Conservation (phyloP, 306 rosid species). For the Vicia sativa region DNA sequence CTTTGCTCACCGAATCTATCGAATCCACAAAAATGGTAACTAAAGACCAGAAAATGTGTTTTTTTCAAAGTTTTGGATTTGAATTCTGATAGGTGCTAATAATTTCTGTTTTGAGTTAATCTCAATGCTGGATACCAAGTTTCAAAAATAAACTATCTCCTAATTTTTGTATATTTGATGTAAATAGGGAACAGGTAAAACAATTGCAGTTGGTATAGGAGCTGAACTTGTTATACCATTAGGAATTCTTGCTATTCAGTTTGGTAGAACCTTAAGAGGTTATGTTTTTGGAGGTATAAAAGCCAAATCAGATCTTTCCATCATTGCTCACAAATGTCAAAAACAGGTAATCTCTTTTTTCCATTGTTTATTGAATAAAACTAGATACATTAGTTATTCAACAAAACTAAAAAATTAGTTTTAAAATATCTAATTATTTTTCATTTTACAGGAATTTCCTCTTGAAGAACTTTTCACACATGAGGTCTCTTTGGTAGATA, state of each 20-base stretch:
- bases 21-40: slow-evolving; percentile 58
- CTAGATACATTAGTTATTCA: too few relatives aligned
- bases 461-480: slow-evolving; percentile 56
- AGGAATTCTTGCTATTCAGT: slow-evolving; percentile 10
- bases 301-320: slow-evolving; percentile 51
- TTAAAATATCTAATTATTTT: neutral
- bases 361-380: too few relatives aligned
- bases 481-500: slow-evolving; percentile 40
- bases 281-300: slow-evolving; percentile 56
- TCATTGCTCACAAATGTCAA: slow-evolving; percentile 45
- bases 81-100: too few relatives aligned
- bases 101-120: too few relatives aligned
- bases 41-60: too few relatives aligned
- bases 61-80: too few relatives aligned
- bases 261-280: slow-evolving; percentile 57
- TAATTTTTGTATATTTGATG: neutral
- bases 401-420: too few relatives aligned
- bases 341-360: slow-evolving; percentile 39
- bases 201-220: slow-evolving; percentile 45
- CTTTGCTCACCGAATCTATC: slow-evolving; percentile 47
- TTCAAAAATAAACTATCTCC: too few relatives aligned
- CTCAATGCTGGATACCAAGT: too few relatives aligned
- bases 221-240: slow-evolving; percentile 30
- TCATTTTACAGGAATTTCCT: slow-evolving; percentile 48
- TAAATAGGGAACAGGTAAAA: slow-evolving; percentile 50